phyloP scores from a whole-genome alignment of 1,284 basidiomycete species.

The Pisolithus thermaeus region DNA sequence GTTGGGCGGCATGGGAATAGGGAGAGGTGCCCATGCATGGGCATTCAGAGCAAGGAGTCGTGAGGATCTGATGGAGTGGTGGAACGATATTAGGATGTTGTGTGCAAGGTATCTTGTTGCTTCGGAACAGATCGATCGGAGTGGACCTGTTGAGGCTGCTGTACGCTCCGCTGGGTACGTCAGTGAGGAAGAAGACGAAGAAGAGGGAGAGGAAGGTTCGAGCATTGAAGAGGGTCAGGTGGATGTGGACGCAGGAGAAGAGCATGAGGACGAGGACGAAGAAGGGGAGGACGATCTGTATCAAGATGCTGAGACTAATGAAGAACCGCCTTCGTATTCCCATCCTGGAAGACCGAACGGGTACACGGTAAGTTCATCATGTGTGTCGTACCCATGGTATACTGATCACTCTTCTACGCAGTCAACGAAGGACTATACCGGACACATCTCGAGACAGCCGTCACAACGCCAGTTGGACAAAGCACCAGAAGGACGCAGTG shows the following conservation, averaged over 20 bases:
- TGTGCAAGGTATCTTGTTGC: slow-evolving; percentile 95
- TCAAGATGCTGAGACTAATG: slow-evolving; percentile 37
- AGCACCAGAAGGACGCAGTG: slow-evolving; percentile 50
- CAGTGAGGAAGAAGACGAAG: slow-evolving; percentile 70
- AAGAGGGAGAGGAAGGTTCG: slow-evolving; percentile 63
- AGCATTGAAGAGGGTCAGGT: slow-evolving; percentile 55
- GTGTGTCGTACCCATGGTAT: background rate
- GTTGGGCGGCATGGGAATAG: slow-evolving; percentile 25
- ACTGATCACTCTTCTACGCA: slow-evolving; percentile 20
- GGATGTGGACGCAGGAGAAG: slow-evolving; percentile 37
- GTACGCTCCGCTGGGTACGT: slow-evolving; percentile 85
- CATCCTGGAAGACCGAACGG: slow-evolving; percentile 45
- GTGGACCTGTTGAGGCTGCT: slow-evolving; percentile 89
- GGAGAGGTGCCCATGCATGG: slow-evolving; percentile 66
- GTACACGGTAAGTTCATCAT: slow-evolving; percentile 55
- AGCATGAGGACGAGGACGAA: slow-evolving; percentile 42
- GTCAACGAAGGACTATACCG: slow-evolving; percentile 19
- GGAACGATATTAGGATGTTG: slow-evolving; percentile 97
- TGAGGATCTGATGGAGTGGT: slow-evolving; percentile 99
- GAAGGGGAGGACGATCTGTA: slow-evolving; percentile 33
- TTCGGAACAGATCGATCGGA: slow-evolving; percentile 89
- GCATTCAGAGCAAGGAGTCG: slow-evolving; percentile 87
- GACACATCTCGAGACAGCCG: slow-evolving; percentile 36
- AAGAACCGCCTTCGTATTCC: slow-evolving; percentile 48
- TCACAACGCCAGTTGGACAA: slow-evolving; percentile 67